phyloP scores from a whole-genome alignment of 768 basidiomycete genomes.

The Agrocybe chaxingu region DNA sequence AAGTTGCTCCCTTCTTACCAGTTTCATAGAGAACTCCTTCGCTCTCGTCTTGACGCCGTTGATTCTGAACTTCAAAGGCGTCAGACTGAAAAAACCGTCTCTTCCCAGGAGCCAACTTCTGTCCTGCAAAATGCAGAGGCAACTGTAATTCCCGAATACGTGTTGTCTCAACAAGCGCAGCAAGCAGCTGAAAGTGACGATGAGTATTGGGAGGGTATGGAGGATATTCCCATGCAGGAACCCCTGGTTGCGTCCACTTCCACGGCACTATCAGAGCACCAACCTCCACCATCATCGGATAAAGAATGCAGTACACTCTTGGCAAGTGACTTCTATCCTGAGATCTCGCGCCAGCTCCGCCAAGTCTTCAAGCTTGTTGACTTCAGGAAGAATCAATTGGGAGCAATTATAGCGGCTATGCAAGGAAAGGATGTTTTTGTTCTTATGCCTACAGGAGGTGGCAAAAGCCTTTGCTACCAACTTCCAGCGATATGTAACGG shows the following conservation, averaged over 20 bases:
- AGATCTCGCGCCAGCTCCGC: conserved; percentile 53
- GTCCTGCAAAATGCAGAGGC: too few species aligned
- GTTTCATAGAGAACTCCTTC: conserved; percentile 11
- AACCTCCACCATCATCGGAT: not conserved
- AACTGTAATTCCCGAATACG: too few species aligned
- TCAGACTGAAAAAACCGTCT: too few species aligned
- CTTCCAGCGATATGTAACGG: conserved; percentile 81
- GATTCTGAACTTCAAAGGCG: not conserved
- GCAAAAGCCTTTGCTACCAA: conserved; percentile 86
- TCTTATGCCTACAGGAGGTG: conserved; percentile 94
- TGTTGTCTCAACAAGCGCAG: not conserved
- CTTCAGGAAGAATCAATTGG: conserved; percentile 84
- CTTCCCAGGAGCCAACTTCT: too few species aligned
- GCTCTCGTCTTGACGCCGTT: conserved; percentile 10
- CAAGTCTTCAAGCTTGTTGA: conserved; percentile 57
- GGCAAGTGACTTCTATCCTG: conserved; percentile 33
- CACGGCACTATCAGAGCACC: conserved; percentile 1
- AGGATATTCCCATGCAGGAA: conserved; percentile 35
- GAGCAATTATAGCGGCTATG: conserved; percentile 80
- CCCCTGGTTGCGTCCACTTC: conserved; percentile 3
- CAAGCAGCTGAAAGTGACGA: conserved; percentile 37
- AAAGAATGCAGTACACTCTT: not conserved
- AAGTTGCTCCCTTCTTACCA: not conserved
- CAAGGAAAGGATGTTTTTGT: conserved; percentile 87
- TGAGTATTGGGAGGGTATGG: conserved; percentile 43